A percentile compares a stretch with the other conserved stretches of the same genome.
Evolutionary conservation across 2,329 filamentous ascomycete species (phyloP).

Genomic region (Colletotrichum caudatum): DNA sequence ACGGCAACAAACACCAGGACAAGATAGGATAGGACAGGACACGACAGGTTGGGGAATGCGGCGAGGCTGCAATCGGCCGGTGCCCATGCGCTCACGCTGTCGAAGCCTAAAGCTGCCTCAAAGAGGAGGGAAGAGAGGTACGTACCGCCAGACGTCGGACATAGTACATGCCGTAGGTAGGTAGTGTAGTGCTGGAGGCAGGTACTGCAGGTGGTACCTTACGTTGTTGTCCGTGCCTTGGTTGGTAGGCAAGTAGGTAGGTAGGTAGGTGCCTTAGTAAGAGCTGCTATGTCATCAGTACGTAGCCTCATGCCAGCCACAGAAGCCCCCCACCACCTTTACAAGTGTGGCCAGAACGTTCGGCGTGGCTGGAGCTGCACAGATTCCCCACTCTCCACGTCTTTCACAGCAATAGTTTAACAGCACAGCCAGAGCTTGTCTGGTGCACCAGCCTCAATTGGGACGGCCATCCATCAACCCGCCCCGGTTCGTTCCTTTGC

Average conservation of each 20-base stretch:
- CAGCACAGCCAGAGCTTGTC: no score
- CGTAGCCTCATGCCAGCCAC: not conserved
- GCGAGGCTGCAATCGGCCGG: constrained; percentile 32
- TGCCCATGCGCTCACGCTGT: constrained; percentile 1
- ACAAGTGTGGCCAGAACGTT: not conserved
- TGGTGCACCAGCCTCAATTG: not conserved
- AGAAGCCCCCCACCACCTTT: not conserved
- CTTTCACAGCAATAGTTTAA: no score
- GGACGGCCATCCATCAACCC: not conserved
- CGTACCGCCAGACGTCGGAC: not conserved
- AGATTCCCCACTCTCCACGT: not conserved
- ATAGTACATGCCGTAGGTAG: no score
- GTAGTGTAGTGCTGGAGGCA: no score
- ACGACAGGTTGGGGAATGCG: constrained; percentile 32
- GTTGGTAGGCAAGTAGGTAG: no score
- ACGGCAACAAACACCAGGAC: constrained; percentile 1
- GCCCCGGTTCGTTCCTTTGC: constrained; percentile 22
- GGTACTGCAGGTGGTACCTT: no score
- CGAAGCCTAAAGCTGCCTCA: constrained; percentile 4
- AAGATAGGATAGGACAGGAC: no score
- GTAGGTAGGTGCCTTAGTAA: no score
- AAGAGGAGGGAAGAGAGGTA: not conserved
- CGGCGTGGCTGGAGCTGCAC: constrained; percentile 10
- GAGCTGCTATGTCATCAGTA: constrained; percentile 27
- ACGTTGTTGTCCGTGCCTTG: no score